These are phyloP conservation scores for Insectozyma bohioensis DNA, from an alignment of 1,139 yeast species.

Conservation along the genomic window DNA sequence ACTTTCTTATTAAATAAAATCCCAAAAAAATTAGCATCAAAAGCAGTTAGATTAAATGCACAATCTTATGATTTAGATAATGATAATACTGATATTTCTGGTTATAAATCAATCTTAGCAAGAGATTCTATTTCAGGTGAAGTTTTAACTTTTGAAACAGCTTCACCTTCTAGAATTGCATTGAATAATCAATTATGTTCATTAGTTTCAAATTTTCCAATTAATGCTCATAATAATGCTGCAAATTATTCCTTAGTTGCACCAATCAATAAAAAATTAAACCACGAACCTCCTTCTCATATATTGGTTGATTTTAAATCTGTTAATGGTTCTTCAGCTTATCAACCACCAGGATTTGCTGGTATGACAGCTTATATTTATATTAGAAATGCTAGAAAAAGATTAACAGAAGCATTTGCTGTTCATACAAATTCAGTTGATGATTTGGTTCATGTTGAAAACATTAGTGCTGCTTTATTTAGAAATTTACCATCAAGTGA, in stretches of 20 bases:
- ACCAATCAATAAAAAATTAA: slow-evolving; percentile 44
- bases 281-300: slow-evolving; percentile 65
- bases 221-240: slow-evolving; percentile 38
- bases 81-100: slow-evolving; percentile 61
- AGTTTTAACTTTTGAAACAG: slow-evolving; percentile 44
- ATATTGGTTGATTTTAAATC: slow-evolving; percentile 78
- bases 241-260: slow-evolving; percentile 42
- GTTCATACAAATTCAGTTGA: slow-evolving; percentile 61
- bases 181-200: slow-evolving; percentile 71
- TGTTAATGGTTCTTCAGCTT: slow-evolving; percentile 60
- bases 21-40: slow-evolving; percentile 63
- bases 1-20: slow-evolving; percentile 62
- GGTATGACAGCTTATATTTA: slow-evolving; percentile 75
- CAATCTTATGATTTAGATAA: slow-evolving; percentile 42
- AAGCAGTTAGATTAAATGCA: slow-evolving; percentile 40
- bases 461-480: slow-evolving; percentile 76
- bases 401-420: slow-evolving; percentile 80
- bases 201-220: slow-evolving; percentile 71
- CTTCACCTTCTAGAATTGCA: slow-evolving; percentile 61
- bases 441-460: slow-evolving; percentile 61
- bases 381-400: slow-evolving; percentile 61
- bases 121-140: slow-evolving; percentile 66
- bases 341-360: slow-evolving; percentile 66
- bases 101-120: slow-evolving; percentile 69
- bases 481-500: slow-evolving; percentile 75